phyloP scores from a whole-genome alignment of 73 alveolate genomes.

The Tetrahymena elliotti region DNA sequence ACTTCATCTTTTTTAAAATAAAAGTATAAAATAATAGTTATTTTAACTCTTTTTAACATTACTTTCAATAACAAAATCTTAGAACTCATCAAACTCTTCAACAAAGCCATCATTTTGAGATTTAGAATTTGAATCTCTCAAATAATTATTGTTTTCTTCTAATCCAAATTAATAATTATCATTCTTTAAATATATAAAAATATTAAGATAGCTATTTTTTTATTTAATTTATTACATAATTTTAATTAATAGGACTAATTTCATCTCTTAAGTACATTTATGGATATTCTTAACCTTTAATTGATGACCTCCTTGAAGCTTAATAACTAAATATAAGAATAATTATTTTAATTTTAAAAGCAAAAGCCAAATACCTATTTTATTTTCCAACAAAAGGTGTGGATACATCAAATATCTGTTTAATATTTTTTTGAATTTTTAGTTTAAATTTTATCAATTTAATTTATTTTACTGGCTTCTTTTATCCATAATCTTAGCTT shows the following conservation, averaged over 20 bases:
- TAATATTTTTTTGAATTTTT: neutral
- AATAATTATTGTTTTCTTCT: neutral
- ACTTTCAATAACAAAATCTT: neutral
- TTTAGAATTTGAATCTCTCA: neutral
- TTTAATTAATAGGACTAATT: neutral
- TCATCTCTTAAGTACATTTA: neutral
- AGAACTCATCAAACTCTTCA: neutral
- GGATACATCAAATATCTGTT: neutral
- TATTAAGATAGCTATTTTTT: neutral
- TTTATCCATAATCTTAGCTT: neutral
- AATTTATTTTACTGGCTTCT: neutral
- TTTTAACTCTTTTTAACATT: neutral
- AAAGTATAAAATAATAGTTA: neutral
- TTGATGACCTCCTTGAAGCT: neutral
- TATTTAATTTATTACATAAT: neutral
- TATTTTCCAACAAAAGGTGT: neutral
- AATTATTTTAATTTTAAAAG: neutral
- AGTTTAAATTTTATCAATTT: neutral
- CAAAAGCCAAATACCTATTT: neutral
- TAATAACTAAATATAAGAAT: neutral
- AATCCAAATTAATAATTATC: neutral
- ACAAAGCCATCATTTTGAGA: neutral
- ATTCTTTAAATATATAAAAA: neutral
- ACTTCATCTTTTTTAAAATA: neutral
- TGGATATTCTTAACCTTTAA: neutral